Conservation (phyloP, 148 eudicot species). For the Rhododendron kiyosumense region DNA sequence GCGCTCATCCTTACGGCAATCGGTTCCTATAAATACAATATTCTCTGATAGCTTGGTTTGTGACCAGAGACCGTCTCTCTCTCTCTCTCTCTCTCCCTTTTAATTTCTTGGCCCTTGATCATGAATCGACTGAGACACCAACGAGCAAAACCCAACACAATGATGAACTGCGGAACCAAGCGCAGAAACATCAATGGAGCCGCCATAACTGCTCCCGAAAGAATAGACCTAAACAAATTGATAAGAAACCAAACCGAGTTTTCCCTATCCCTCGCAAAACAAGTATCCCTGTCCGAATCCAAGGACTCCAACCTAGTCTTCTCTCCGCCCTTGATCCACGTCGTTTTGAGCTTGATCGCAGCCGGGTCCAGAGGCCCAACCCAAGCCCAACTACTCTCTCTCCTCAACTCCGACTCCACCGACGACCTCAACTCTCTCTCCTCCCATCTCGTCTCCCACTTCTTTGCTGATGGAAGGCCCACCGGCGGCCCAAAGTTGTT, state of each 20-base stretch:
- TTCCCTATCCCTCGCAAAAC: slow-evolving; percentile 41
- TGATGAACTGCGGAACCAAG: too few relatives aligned
- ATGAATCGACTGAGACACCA: too few relatives aligned
- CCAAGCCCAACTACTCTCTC: slow-evolving; percentile 50
- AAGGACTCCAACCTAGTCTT: slow-evolving; percentile 43
- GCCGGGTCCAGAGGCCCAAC: slow-evolving; percentile 67
- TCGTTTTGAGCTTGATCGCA: slow-evolving; percentile 57
- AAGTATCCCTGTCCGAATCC: slow-evolving; percentile 23
- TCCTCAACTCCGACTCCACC: slow-evolving; percentile 45
- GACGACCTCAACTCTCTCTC: slow-evolving; percentile 59
- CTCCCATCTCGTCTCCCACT: slow-evolving; percentile 47
- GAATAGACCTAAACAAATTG: slow-evolving; percentile 25
- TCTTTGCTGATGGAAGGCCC: slow-evolving; percentile 50
- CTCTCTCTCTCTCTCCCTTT: too few relatives aligned
- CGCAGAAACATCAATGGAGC: too few relatives aligned
- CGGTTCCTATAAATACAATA: too few relatives aligned
- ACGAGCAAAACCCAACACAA: too few relatives aligned
- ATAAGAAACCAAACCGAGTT: slow-evolving; percentile 62
- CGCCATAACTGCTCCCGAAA: too few relatives aligned
- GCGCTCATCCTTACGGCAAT: too few relatives aligned
- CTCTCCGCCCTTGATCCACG: slow-evolving; percentile 72
- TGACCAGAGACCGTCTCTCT: too few relatives aligned
- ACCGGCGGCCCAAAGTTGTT: slow-evolving; percentile 62
- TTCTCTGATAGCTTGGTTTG: too few relatives aligned
- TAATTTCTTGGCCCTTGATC: too few relatives aligned